These are phyloP conservation scores for Skeletonema grethae DNA, from an alignment of 108 stramenopile genomes.

Conservation along the genomic window DNA sequence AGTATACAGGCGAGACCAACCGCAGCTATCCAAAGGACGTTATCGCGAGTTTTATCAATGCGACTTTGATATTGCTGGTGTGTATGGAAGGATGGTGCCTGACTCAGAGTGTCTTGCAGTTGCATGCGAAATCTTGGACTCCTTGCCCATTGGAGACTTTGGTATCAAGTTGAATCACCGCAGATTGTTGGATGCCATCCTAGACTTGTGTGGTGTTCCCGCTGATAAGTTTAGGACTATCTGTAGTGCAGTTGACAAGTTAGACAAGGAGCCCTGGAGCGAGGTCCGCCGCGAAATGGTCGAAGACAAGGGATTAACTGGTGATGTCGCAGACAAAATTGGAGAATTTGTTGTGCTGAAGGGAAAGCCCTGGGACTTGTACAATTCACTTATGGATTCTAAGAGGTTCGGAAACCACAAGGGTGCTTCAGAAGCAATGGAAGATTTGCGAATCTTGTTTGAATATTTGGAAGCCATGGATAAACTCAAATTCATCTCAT, in stretches of 20 bases:
- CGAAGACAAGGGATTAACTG: slow-evolving; percentile 85
- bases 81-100: slow-evolving; percentile 80
- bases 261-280: slow-evolving; percentile 90
- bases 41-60: slow-evolving; percentile 96
- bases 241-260: slow-evolving; percentile 93
- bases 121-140: slow-evolving; percentile 82
- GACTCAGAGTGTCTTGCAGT: slow-evolving; percentile 89
- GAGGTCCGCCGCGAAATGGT: slow-evolving; percentile 84
- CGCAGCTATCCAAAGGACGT: slow-evolving; percentile 73
- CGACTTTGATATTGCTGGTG: slow-evolving; percentile 90
- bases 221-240: slow-evolving; percentile 88
- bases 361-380: slow-evolving; percentile 72
- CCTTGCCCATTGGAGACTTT: slow-evolving; percentile 89
- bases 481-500: slow-evolving; percentile 64
- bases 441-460: slow-evolving; percentile 85
- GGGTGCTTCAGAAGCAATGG: slow-evolving; percentile 77
- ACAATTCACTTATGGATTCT: slow-evolving; percentile 54
- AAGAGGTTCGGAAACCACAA: slow-evolving; percentile 76
- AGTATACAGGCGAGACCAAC: slow-evolving; percentile 92
- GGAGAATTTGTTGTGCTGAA: slow-evolving; percentile 81
- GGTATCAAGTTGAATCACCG: slow-evolving; percentile 92
- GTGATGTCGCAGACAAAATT: slow-evolving; percentile 83
- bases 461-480: slow-evolving; percentile 90
- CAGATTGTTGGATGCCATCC: slow-evolving; percentile 83
- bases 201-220: slow-evolving; percentile 90